Evolutionary conservation across 495 filamentous ascomycete species (phyloP), one percentile per base, ranked within the genome.

Genomic region (Tuber brumale): DNA sequence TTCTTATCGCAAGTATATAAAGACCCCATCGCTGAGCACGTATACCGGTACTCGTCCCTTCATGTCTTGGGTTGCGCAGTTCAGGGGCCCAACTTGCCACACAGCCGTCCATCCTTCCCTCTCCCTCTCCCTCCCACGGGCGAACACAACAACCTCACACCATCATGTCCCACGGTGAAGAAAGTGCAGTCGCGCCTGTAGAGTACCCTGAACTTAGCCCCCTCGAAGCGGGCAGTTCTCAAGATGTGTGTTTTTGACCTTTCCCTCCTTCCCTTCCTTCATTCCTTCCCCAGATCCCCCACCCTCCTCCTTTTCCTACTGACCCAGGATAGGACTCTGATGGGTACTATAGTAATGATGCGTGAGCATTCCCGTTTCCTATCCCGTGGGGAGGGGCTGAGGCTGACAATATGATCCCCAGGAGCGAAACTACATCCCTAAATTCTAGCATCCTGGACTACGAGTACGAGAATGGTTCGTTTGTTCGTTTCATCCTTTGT

Each of bases 381-480:
- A 14, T 31, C 57, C 12, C 31, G 4, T 5, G 18, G 12, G 18
- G 57, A 66, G n/a, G 23, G 27, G n/a, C 48, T n/a, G 23, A 57
- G 21, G 21, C 57, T 66, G 57, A 66, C 12, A 10, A 10, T 4
- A 31, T 66, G n/a, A 66, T 12, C 12, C 27, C n/a, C 57, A 66
- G 57, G 70, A 80, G 77, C 43, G 72, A 77, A 45, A 81, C 80
- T 45, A 74, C 80, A 8, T 77, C 73, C 37, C 66, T 80, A 31
- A 42, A 80, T 61, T 81, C 78, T 35, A 77, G 75, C 31, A 71
- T 81, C 31, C 27, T 81, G 51, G 48, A 74, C 37, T 81, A 81
- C 69, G 76, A 78, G 46, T 81, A 78, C 57, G 76, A 76, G 71
- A 79, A 81, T 41, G 79, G 76, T 78, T 78, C 37, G 39, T 78